These are phyloP conservation scores for Ilyonectria robusta DNA, from an alignment of 2,329 filamentous ascomycete species.

Conservation along the genomic window DNA sequence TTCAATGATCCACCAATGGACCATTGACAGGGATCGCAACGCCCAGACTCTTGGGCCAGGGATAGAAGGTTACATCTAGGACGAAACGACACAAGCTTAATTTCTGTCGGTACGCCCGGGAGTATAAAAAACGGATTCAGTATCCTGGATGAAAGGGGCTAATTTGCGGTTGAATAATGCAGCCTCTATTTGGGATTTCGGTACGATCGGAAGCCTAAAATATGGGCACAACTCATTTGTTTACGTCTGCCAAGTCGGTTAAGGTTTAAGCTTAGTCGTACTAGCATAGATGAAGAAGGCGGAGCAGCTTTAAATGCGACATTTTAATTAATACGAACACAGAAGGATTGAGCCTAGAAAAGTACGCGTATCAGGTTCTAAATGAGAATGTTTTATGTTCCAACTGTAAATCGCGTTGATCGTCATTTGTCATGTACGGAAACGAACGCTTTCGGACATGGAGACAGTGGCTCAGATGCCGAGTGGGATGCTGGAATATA, in stretches of 20 bases:
- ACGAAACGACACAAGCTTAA: neutral
- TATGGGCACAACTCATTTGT: neutral
- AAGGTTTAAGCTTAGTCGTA: neutral
- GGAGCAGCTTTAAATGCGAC: neutral
- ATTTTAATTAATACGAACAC: neutral
- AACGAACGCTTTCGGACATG: neutral
- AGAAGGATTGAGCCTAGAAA: neutral
- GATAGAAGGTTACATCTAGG: neutral
- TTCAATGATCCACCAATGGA: conserved; percentile 1
- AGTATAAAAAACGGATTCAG: neutral
- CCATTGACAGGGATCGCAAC: neutral
- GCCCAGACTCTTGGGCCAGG: neutral
- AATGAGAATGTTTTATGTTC: neutral
- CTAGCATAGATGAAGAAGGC: neutral
- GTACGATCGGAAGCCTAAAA: conserved; percentile 1
- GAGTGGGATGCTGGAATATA: neutral
- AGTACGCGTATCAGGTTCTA: neutral
- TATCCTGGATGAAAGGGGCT: neutral
- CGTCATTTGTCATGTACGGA: neutral
- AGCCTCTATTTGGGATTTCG: neutral
- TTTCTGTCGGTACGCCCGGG: neutral
- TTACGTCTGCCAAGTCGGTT: neutral
- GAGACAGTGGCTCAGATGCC: neutral
- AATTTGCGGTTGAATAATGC: neutral
- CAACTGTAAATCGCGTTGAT: neutral